Percentiles rank a stretch among this genome's conserved stretches.
phyloP scores from a whole-genome alignment of 2,329 filamentous ascomycete species.

The Myriosclerotinia scirpicola region DNA sequence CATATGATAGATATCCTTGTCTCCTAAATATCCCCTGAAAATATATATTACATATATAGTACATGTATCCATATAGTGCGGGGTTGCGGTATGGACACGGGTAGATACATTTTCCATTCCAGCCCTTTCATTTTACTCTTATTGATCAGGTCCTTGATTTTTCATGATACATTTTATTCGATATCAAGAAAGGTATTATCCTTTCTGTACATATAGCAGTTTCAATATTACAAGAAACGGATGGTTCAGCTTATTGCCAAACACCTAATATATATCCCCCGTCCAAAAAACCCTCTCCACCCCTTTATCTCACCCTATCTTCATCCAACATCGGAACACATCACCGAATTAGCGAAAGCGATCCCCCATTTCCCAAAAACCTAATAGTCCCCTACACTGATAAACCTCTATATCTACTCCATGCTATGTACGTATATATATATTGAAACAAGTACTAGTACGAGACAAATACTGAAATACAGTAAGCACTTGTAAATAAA shows the following conservation, averaged over 20 bases:
- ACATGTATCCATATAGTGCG: neutral
- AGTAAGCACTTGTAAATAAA: slow-evolving; percentile 2
- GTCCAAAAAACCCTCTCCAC: slow-evolving; percentile 3
- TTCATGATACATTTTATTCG: neutral
- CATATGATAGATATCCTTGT: too few relatives aligned
- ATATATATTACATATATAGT: too few relatives aligned
- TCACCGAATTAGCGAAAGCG: slow-evolving; percentile 14
- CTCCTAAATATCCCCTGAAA: neutral
- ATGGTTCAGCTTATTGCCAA: neutral
- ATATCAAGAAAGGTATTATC: neutral
- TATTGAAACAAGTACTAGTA: neutral
- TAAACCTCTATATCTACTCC: neutral
- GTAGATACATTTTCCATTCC: neutral
- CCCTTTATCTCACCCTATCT: neutral
- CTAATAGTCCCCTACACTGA: neutral
- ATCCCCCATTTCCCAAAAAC: neutral
- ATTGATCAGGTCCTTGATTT: neutral
- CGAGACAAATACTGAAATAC: neutral
- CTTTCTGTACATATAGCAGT: neutral
- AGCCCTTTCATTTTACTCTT: neutral
- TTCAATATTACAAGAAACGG: too few relatives aligned
- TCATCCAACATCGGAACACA: neutral
- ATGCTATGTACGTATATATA: neutral
- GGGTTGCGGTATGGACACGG: slow-evolving; percentile 5
- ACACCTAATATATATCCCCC: neutral